Conservation (phyloP, 1,139 yeast genomes). For the Zygotorulaspora mrakii region DNA sequence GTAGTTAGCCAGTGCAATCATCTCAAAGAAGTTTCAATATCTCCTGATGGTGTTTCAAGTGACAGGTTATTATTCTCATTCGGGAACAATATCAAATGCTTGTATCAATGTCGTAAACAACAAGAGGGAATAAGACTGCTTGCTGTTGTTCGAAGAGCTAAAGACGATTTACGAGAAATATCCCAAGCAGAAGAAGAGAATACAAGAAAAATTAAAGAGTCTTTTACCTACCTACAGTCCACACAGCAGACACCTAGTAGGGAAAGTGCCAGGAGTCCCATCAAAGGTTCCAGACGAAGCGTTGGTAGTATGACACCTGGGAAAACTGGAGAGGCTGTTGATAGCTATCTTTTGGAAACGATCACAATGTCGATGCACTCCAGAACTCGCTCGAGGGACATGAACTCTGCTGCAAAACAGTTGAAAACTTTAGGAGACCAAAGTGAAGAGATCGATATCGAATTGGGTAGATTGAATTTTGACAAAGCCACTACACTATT, state of each 20-base stretch:
- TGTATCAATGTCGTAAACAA: slow-evolving; percentile 54
- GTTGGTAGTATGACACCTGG: slow-evolving; percentile 23
- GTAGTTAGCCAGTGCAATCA: slow-evolving; percentile 83
- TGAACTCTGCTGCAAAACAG: slow-evolving; percentile 20
- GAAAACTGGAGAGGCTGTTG: slow-evolving; percentile 22
- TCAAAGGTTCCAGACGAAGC: slow-evolving; percentile 29
- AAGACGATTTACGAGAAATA: slow-evolving; percentile 51
- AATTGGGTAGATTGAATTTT: slow-evolving; percentile 30
- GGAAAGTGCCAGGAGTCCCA: slow-evolving; percentile 30
- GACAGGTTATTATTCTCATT: slow-evolving; percentile 33
- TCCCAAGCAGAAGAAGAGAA: slow-evolving; percentile 42
- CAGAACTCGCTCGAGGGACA: slow-evolving; percentile 23
- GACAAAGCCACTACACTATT: slow-evolving; percentile 28
- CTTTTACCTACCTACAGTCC: slow-evolving; percentile 43
- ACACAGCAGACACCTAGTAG: slow-evolving; percentile 32
- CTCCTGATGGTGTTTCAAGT: slow-evolving; percentile 25
- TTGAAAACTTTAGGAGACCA: slow-evolving; percentile 28
- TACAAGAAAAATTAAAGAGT: slow-evolving; percentile 46
- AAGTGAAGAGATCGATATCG: slow-evolving; percentile 33
- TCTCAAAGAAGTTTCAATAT: slow-evolving; percentile 55
- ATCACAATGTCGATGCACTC: slow-evolving; percentile 34
- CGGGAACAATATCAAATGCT: slow-evolving; percentile 19
- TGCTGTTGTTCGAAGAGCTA: slow-evolving; percentile 60
- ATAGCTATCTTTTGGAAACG: slow-evolving; percentile 26
- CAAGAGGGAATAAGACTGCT: slow-evolving; percentile 58